Base-by-base conservation (phyloP, 2,329 filamentous ascomycete genomes). In the Fusarium newnesense region DNA sequence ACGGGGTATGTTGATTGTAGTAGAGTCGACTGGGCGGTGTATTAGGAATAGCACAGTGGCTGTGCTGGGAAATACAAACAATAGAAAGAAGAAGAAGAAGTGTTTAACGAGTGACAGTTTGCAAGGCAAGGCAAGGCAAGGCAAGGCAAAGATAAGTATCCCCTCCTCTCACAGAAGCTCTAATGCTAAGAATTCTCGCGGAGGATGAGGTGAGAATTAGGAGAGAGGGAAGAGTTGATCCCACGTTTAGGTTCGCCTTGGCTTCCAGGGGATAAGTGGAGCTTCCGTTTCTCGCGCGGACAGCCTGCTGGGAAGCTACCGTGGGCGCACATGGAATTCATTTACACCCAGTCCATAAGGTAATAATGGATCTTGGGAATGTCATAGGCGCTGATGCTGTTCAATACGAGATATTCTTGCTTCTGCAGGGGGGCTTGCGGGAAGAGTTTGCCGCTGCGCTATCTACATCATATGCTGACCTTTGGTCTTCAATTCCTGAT, bases 141-240 rank as follows among this genome's bases (percentile, higher is more conserved):
- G 56, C 54, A 52, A 67, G 37, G 59, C 67, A 63, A 69, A 75
- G 54, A 74, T 77, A 73, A 78, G 73, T 68, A 76, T 78, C 66
- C 71, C 73, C 73, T 71, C 72, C 62, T 75, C 62, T 70, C 59
- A 67, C 63, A 68, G 42, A 21, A 59, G 64, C 59, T 62, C 44
- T 64, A 59, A 50, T 50, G 32, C 42, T 59, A 76, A 77, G 69
- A 74, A 77, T 75, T 76, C 63, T 77, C 73, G 64, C n/a, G 70
- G 70, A 75, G 52, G 60, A 74, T 73, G 68, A 74, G 67, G 60
- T 74, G 70, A 74, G 71, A 71, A 70, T 75, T 73, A 70, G 56
- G 72, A 68, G 72, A 69, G 67, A 75, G 61, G 56, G 61, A 75
- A 63, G 68, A 59, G 56, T 52, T 61, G 64, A 53, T 61, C 49